phyloP scores from a whole-genome alignment of 805 yeast genomes.

The Pichia occidentalis region DNA sequence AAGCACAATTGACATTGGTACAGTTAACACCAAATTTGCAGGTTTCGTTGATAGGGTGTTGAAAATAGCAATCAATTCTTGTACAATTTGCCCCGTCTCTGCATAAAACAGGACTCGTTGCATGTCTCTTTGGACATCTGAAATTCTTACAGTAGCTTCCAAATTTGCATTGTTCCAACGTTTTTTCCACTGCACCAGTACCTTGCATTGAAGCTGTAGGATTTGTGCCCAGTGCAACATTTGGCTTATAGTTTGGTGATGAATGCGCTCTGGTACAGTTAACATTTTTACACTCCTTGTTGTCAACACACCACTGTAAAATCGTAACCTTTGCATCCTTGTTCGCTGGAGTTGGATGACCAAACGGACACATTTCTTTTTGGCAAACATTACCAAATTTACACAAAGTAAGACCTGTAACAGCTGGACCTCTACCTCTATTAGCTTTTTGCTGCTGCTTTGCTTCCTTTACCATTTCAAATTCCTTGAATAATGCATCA shows the following conservation, averaged over 20 bases:
- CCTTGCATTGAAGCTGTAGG: constrained; percentile 1
- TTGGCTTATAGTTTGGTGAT: constrained; percentile 45
- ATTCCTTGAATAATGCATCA: constrained; percentile 59
- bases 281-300: constrained; percentile 55
- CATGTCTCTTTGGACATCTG: constrained; percentile 80
- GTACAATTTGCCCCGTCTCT: constrained; percentile 77
- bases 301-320: constrained; percentile 71
- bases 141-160: constrained; percentile 70
- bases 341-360: constrained; percentile 87
- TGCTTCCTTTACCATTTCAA: constrained; percentile 47
- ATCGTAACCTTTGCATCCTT: constrained; percentile 61
- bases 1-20: constrained; percentile 63
- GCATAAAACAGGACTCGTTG: constrained; percentile 64
- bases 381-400: constrained; percentile 72
- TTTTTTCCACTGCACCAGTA: constrained; percentile 32
- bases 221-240: constrained; percentile 17
- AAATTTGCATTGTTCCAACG: constrained; percentile 78
- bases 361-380: constrained; percentile 77
- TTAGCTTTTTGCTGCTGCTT: constrained; percentile 17
- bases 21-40: constrained; percentile 80
- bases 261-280: constrained; percentile 76
- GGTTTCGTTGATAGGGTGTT: constrained; percentile 72
- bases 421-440: constrained; percentile 8
- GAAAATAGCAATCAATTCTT: constrained; percentile 73
- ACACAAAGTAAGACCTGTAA: constrained; percentile 52